Evolutionary conservation across 441 rosid genomes (phyloP), one percentile per base, ranked within the genome.

Genomic region (Erodium moschatum): DNA sequence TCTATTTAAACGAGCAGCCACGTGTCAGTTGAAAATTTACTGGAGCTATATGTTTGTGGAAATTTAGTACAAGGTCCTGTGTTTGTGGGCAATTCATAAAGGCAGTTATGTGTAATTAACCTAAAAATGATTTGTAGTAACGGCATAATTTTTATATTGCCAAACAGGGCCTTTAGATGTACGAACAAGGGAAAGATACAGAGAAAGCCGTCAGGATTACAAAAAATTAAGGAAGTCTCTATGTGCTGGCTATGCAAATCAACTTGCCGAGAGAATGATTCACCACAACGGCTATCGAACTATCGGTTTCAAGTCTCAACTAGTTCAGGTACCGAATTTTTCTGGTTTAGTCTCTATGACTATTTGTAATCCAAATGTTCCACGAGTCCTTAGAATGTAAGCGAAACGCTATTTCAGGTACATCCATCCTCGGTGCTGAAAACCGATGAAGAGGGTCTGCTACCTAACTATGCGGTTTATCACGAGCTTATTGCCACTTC

Each of bases 261-360:
- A 85, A 78, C 87, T 91, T 74, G 99, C 96, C 35, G 96, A 89
- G 82, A 86, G 94, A 80, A 94, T 90, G 97, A 77, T 86, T 78
- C 92, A 79, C 73, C 97, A 94, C 76, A 94, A 94, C 42, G 99
- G 97, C 66, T 94, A 78, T 81, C 88, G 89, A 77, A 91, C 96
- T 3, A 69, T 91, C 58, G 87, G 87, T 67, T 89, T 88, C 79
- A 83, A 83, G 78, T 80, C 91, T 60, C 97, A 89, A 74, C 83
- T 94, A 52, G 92, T 91, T 72, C 97, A 91, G 97, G 98, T 91
- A 77, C 15, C 63, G 27, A 56, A 56, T 10, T 19, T 56, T 3
- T 29, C 31, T 1, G 31, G 31, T 29, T 29, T 29, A 1, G 3
- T 29, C 31, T 29, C 31, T 29, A 24, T 24, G 31, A 29, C 31